Evolutionary conservation across 306 rosid genomes (phyloP).

Genomic region (Betula pendula): DNA sequence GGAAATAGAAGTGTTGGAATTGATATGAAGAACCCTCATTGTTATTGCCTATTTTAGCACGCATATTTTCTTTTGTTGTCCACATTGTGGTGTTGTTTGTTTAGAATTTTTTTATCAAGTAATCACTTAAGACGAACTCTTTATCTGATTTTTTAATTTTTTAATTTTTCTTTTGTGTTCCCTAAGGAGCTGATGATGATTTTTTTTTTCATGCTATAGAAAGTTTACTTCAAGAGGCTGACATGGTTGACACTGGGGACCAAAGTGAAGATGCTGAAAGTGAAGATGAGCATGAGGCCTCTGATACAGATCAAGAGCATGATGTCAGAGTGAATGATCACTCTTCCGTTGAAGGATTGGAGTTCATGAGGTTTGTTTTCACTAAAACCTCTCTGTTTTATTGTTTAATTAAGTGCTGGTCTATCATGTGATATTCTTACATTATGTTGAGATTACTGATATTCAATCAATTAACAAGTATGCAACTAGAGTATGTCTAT

Average conservation of each 20-base stretch:
- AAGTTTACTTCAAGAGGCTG: slow-evolving; percentile 29
- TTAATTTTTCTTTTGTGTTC: not conserved
- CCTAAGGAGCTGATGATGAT: slow-evolving; percentile 45
- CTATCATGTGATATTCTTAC: not conserved
- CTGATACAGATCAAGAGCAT: slow-evolving; percentile 55
- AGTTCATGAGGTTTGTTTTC: slow-evolving; percentile 52
- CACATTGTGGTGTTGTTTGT: not conserved
- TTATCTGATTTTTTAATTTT: not conserved
- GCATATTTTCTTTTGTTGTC: not conserved
- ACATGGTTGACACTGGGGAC: slow-evolving; percentile 29
- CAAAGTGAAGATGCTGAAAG: slow-evolving; percentile 43
- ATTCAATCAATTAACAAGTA: not conserved
- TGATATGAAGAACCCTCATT: not conserved
- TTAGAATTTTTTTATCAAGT: not conserved
- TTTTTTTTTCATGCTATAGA: slow-evolving; percentile 31
- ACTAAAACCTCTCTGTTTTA: slow-evolving; percentile 5
- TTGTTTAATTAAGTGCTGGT: not conserved
- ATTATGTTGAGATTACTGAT: not conserved
- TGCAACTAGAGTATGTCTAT: not conserved
- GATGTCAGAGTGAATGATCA: slow-evolving; percentile 29
- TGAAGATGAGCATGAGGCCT: slow-evolving; percentile 48
- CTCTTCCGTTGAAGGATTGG: slow-evolving; percentile 35
- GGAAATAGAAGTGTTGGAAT: not conserved
- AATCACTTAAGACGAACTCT: not conserved
- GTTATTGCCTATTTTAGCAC: not conserved